These are phyloP conservation scores for Camellia granthamiana DNA, from an alignment of 148 eudicot genomes.

Conservation along the genomic window DNA sequence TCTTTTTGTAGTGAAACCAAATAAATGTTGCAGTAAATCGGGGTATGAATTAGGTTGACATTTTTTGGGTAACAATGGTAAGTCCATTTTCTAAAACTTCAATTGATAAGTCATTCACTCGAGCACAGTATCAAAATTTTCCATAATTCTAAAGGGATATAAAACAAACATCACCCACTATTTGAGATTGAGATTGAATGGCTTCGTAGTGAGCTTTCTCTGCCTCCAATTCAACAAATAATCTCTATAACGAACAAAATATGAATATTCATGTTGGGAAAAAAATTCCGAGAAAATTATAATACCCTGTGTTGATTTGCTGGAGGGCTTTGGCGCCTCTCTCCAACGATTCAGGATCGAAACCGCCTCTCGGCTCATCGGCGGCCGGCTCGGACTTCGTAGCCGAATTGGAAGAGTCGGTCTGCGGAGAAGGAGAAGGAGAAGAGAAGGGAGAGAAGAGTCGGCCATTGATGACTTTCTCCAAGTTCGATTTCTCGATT, in stretches of 20 bases:
- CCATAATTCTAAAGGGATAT: neutral
- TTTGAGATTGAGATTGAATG: conserved; percentile 39
- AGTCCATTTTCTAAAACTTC: neutral
- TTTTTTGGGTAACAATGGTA: neutral
- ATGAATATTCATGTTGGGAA: neutral
- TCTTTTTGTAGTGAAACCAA: neutral
- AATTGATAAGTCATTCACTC: neutral
- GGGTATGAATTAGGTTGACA: neutral
- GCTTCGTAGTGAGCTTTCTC: conserved; percentile 64
- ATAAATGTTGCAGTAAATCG: neutral
- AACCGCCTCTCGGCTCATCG: conserved; percentile 58
- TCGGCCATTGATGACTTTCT: conserved; percentile 40
- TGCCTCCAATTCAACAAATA: conserved; percentile 67
- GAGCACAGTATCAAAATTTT: neutral
- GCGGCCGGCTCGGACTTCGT: conserved; percentile 25
- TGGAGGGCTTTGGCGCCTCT: conserved; percentile 77
- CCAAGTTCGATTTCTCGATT: neutral
- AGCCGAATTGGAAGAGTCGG: conserved; percentile 21
- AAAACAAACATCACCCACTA: conserved; percentile 40
- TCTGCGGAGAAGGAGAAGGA: conserved; percentile 21
- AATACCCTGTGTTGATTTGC: conserved; percentile 70
- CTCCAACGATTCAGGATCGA: conserved; percentile 71
- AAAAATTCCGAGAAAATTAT: neutral
- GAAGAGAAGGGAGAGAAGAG: conserved; percentile 47
- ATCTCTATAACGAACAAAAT: conserved; percentile 25